Conservation (phyloP, 352 stramenopile species). For the Blastocystis sp. region DNA sequence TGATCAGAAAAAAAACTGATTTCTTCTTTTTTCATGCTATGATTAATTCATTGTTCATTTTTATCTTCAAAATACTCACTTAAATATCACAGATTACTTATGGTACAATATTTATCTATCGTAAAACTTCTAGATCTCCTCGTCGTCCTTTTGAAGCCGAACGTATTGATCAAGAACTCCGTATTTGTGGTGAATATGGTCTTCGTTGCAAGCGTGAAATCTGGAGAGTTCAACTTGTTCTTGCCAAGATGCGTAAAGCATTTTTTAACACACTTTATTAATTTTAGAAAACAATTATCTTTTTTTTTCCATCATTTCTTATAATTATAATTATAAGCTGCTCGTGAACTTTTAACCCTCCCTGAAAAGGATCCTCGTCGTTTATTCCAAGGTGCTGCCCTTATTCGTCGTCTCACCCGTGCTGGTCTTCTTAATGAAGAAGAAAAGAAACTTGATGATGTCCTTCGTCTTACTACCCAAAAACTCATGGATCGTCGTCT, state of each 20-base stretch:
- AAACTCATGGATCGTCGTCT: slow-evolving; percentile 91
- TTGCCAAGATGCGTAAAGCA: slow-evolving; percentile 91
- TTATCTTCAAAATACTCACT: too few relatives aligned
- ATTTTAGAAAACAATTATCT: slow-evolving; percentile 11
- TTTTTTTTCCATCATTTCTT: too few relatives aligned
- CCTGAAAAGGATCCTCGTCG: slow-evolving; percentile 90
- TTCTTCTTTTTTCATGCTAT: too few relatives aligned
- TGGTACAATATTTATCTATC: slow-evolving; percentile 1
- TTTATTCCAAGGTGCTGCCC: slow-evolving; percentile 86
- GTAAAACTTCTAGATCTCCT: slow-evolving; percentile 27
- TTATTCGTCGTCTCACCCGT: slow-evolving; percentile 82
- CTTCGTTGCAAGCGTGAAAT: slow-evolving; percentile 92
- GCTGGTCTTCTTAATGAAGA: slow-evolving; percentile 87
- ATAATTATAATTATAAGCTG: slow-evolving; percentile 53
- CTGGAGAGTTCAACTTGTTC: slow-evolving; percentile 91
- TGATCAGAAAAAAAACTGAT: too few relatives aligned
- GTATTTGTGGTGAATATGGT: slow-evolving; percentile 29
- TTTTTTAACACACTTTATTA: not conserved
- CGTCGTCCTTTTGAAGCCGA: slow-evolving; percentile 8
- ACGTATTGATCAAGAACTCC: slow-evolving; percentile 23
- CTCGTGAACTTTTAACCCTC: slow-evolving; percentile 85
- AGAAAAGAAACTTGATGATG: slow-evolving; percentile 87
- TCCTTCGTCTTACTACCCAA: slow-evolving; percentile 90
- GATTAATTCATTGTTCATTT: too few relatives aligned
- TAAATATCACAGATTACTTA: too few relatives aligned